phyloP scores from a whole-genome alignment of 2,329 filamentous ascomycete species.

The Trematosphaeria pertusa region DNA sequence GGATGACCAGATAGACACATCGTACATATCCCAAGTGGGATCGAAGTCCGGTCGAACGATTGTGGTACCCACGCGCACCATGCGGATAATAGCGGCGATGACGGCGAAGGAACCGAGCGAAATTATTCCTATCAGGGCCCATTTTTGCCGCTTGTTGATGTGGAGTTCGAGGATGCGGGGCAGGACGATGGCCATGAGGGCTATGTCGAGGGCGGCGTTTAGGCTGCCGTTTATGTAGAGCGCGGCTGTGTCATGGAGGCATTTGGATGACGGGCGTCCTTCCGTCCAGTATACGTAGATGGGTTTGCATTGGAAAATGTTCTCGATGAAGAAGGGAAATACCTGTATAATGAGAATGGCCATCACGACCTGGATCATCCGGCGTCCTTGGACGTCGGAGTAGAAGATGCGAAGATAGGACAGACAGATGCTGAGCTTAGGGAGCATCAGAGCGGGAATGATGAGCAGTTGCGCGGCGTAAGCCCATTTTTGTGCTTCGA shows the following conservation, averaged over 20 bases:
- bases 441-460: conserved; percentile 21
- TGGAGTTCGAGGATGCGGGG: conserved; percentile 25
- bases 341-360: conserved; percentile 16
- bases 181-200: conserved; percentile 28
- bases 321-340: conserved; percentile 23
- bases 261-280: conserved; percentile 22
- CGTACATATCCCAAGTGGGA: conserved; percentile 27
- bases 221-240: conserved; percentile 23
- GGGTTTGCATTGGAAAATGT: conserved; percentile 25
- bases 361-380: conserved; percentile 21
- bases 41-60: conserved; percentile 19
- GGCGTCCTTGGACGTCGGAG: conserved; percentile 17
- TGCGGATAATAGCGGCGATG: conserved; percentile 24
- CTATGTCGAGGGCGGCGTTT: conserved; percentile 22
- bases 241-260: conserved; percentile 12
- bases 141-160: conserved; percentile 22
- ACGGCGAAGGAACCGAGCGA: conserved; percentile 25
- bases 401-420: conserved; percentile 32
- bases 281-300: conserved; percentile 31
- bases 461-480: conserved; percentile 25
- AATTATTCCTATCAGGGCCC: conserved; percentile 23
- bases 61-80: conserved; percentile 21
- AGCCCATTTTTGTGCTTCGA: conserved; percentile 26
- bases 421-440: conserved; percentile 31
- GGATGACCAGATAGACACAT: conserved; percentile 30